Percentiles rank a stretch among this genome's conserved stretches.
Conservation (phyloP, 2,329 filamentous ascomycete genomes). For the Colletotrichum sp. region DNA sequence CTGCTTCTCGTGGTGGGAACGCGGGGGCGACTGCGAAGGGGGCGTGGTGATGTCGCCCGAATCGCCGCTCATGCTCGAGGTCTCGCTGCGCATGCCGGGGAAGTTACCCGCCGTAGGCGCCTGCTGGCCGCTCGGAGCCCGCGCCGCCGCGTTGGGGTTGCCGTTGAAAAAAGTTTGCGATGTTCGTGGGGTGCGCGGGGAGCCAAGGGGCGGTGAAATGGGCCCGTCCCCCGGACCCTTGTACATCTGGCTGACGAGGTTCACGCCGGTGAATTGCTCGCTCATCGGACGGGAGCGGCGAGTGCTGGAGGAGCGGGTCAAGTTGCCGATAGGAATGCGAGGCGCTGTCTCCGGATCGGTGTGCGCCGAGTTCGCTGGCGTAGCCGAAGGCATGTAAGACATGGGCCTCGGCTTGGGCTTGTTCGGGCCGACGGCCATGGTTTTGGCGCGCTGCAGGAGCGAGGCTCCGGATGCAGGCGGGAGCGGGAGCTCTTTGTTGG, state of each 20-base stretch:
- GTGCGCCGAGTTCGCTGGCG: slow-evolving; percentile 44
- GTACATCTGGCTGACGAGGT: slow-evolving; percentile 90
- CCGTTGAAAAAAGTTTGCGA: slow-evolving; percentile 70
- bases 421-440: slow-evolving; percentile 54
- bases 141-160: slow-evolving; percentile 57
- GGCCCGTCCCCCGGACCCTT: slow-evolving; percentile 68
- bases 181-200: slow-evolving; percentile 65
- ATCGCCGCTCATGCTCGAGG: slow-evolving; percentile 70
- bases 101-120: slow-evolving; percentile 65
- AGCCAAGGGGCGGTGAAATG: slow-evolving; percentile 62
- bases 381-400: slow-evolving; percentile 56
- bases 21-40: slow-evolving; percentile 59
- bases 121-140: slow-evolving; percentile 55
- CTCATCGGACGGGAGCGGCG: slow-evolving; percentile 64
- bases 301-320: slow-evolving; percentile 58
- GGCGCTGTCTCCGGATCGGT: slow-evolving; percentile 77
- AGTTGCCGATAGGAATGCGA: slow-evolving; percentile 72
- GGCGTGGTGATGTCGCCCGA: slow-evolving; percentile 58
- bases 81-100: slow-evolving; percentile 72
- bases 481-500: slow-evolving; percentile 85
- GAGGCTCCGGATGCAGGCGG: slow-evolving; percentile 62
- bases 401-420: slow-evolving; percentile 60
- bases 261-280: slow-evolving; percentile 67
- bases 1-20: slow-evolving; percentile 55
- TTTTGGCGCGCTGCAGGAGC: slow-evolving; percentile 66